These are phyloP conservation scores for Dacryopinax spathularia DNA, from an alignment of 768 basidiomycete species.

Conservation along the genomic window DNA sequence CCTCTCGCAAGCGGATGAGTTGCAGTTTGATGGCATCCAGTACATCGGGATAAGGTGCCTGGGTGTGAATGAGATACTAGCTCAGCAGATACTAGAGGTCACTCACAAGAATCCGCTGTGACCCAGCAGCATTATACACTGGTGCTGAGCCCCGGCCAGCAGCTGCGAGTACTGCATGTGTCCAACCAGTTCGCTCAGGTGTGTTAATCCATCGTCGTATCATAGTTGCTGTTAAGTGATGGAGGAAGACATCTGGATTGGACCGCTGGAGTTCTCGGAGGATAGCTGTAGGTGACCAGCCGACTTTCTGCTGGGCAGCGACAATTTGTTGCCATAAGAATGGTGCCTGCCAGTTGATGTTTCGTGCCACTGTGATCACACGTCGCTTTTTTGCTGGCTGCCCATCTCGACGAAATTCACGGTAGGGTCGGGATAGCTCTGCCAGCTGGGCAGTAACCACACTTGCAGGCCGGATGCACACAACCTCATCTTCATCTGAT, in stretches of 20 bases:
- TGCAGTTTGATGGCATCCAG: slow-evolving; percentile 11
- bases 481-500: not conserved
- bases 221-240: not conserved
- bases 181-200: not conserved
- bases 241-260: not conserved
- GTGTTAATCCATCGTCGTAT: not conserved
- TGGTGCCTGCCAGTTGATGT: not conserved
- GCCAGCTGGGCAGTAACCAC: not conserved
- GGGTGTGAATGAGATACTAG: not conserved
- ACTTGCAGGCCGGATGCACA: not conserved
- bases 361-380: not conserved
- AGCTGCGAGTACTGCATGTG: not conserved
- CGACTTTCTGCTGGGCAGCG: not conserved
- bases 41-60: slow-evolving; percentile 17
- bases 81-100: not conserved
- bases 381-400: not conserved
- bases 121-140: not conserved
- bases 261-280: not conserved
- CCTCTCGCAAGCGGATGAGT: slow-evolving; percentile 10
- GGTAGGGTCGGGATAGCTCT: not conserved
- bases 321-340: not conserved
- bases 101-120: not conserved
- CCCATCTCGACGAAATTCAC: not conserved
- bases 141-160: not conserved
- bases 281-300: not conserved